Conservation (phyloP, 305 asterid genomes). For the Solanum aculeatissimum region DNA sequence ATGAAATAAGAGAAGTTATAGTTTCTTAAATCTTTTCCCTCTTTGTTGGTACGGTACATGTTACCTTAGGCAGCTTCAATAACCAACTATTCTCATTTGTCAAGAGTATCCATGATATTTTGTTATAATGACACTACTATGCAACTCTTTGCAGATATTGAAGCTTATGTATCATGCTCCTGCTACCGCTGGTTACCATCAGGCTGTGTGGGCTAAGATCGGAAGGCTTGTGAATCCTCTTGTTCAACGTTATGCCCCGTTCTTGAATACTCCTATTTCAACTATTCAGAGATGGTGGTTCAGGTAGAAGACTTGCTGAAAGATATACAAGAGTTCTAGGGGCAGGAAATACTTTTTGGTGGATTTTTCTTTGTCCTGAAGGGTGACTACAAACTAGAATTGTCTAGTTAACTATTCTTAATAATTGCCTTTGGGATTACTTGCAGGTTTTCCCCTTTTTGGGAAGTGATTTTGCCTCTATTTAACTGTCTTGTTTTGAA, state of each 20-base stretch:
- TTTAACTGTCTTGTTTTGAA: not conserved
- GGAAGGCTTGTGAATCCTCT: slow-evolving; percentile 53
- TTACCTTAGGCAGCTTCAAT: not conserved
- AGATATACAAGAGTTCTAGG: not conserved
- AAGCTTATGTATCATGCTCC: slow-evolving; percentile 95
- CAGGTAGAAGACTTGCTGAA: slow-evolving; percentile 33
- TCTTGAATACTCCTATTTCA: slow-evolving; percentile 57
- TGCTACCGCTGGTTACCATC: slow-evolving; percentile 82
- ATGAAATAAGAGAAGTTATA: not conserved
- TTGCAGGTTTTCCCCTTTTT: not conserved
- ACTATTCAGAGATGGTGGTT: slow-evolving; percentile 81
- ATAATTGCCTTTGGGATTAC: not conserved
- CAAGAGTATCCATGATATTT: not conserved
- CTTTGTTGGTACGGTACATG: not conserved
- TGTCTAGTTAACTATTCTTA: not conserved
- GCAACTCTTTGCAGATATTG: slow-evolving; percentile 43
- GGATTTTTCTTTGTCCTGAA: not conserved
- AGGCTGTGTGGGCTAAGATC: slow-evolving; percentile 77
- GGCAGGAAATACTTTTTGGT: not conserved
- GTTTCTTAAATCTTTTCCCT: not conserved
- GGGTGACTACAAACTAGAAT: not conserved
- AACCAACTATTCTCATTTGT: not conserved
- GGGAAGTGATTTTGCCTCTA: not conserved
- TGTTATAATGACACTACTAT: not conserved
- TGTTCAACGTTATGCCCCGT: slow-evolving; percentile 62